Base-by-base conservation (phyloP, 1,284 basidiomycete species). In the Papiliotrema flavescens region DNA sequence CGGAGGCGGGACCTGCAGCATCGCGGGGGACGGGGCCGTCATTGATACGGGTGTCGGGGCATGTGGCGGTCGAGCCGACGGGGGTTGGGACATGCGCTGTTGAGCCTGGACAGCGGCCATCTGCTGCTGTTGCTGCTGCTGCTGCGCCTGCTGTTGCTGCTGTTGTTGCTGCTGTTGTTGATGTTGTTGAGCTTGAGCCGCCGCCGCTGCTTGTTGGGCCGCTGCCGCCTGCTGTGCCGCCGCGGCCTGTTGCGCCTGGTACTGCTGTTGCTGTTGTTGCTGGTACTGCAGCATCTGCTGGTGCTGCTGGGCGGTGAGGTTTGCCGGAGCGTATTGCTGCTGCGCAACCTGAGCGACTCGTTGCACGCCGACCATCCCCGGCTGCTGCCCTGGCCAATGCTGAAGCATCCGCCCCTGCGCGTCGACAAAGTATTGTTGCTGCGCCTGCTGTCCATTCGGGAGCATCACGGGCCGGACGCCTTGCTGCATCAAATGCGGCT, bases 71-170 rank as follows among this genome's bases (percentile, higher is more conserved):
- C 50, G 40, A 35, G 42, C 50, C 3, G 50, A 22, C 20, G 50
- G 50, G 2, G 50, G 40, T 24, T 51, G 50, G 14, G 50, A 44
- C 50, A 51, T 51, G n/a, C 50, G 40, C 24, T 50, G 49, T 49
- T 49, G 47, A 13, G 47, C 47, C 11, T 32, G 28, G 28, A 32
- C 28, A 11, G 28, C 28, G 8, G 20, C 28, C 17, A 49, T 3
- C 5, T 40, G 39, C 28, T 50, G 49, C 20, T 50, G 49, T 5
- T 23, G 22, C 14, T 41, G 49, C 24, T 50, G 49, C 39, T 3
- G 7, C 23, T 49, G 47, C 11, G 8, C 8, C 20, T 20, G 20
- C 22, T 44, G 42, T 20, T 44, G 42, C 23, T 44, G 42, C 17
- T 44, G 42, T 22, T 44, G 42, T 44, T 44, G 42, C 42, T 44